These are phyloP conservation scores for Leucocoprinus leucothites DNA, from an alignment of 768 basidiomycete species.

Conservation along the genomic window DNA sequence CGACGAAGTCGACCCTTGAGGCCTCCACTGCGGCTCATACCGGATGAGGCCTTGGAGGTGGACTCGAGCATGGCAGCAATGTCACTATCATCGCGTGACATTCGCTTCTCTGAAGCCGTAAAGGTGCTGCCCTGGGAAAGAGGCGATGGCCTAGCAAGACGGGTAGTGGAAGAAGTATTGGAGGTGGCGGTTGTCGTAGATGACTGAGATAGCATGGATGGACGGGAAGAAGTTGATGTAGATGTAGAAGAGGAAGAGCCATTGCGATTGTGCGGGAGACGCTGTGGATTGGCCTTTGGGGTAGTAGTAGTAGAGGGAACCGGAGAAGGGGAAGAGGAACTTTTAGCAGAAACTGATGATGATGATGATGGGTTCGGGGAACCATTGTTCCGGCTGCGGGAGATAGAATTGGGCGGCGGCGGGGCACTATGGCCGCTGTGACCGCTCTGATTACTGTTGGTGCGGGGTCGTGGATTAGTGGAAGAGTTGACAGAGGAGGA, in stretches of 20 bases:
- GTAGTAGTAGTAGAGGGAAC: slow-evolving; percentile 22
- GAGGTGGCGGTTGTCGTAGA: slow-evolving; percentile 32
- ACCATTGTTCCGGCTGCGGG: slow-evolving; percentile 32
- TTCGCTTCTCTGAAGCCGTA: slow-evolving; percentile 66
- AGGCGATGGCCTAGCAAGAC: slow-evolving; percentile 51
- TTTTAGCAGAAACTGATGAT: slow-evolving; percentile 24
- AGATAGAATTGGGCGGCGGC: slow-evolving; percentile 30
- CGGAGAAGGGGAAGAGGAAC: slow-evolving; percentile 24
- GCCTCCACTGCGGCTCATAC: slow-evolving; percentile 54
- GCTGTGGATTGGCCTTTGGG: slow-evolving; percentile 24
- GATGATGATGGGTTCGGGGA: slow-evolving; percentile 26
- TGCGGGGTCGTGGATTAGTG: slow-evolving; percentile 58
- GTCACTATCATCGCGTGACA: slow-evolving; percentile 77
- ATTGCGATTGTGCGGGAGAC: slow-evolving; percentile 40
- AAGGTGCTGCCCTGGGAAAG: slow-evolving; percentile 59
- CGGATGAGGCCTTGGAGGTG: slow-evolving; percentile 31
- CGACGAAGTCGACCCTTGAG: slow-evolving; percentile 77
- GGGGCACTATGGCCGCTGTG: slow-evolving; percentile 39
- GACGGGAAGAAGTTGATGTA: slow-evolving; percentile 31
- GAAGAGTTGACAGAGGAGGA: slow-evolving; percentile 75
- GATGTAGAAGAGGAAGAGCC: slow-evolving; percentile 45
- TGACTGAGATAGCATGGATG: slow-evolving; percentile 22
- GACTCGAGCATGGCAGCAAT: slow-evolving; percentile 51
- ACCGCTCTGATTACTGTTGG: slow-evolving; percentile 68
- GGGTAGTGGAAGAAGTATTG: slow-evolving; percentile 24